Evolutionary conservation across 345 rosid species (phyloP).

Genomic region (Mangifera indica): DNA sequence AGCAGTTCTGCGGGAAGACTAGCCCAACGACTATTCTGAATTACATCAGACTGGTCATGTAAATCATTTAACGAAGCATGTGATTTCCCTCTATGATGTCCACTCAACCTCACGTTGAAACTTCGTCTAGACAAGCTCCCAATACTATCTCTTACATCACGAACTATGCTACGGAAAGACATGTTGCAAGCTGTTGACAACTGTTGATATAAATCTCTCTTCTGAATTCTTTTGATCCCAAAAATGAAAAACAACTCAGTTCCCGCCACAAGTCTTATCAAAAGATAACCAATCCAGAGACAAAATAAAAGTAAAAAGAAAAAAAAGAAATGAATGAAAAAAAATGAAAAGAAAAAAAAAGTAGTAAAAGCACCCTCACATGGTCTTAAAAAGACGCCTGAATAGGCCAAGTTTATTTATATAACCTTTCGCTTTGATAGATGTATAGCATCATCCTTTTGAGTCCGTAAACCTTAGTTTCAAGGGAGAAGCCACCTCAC

Average conservation of each 20-base stretch:
- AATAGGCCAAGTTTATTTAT: constrained; percentile 7
- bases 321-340: background rate
- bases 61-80: constrained; percentile 41
- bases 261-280: background rate
- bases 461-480: background rate
- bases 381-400: background rate
- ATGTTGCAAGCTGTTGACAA: constrained; percentile 28
- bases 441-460: background rate
- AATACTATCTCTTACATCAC: constrained; percentile 62
- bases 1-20: constrained; percentile 66
- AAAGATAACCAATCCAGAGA: background rate
- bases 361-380: background rate
- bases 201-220: constrained; percentile 5
- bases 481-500: background rate
- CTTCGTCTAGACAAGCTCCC: constrained; percentile 71
- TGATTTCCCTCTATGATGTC: constrained; percentile 60
- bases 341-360: background rate
- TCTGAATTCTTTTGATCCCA: constrained; percentile 20
- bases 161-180: constrained; percentile 70
- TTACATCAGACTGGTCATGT: constrained; percentile 41
- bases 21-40: constrained; percentile 64
- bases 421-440: constrained; percentile 9
- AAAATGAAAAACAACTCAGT: constrained; percentile 21
- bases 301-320: background rate
- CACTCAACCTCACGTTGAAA: constrained; percentile 51